Conservation (phyloP, 2,329 filamentous ascomycete genomes). For the Aaosphaeria arxii region DNA sequence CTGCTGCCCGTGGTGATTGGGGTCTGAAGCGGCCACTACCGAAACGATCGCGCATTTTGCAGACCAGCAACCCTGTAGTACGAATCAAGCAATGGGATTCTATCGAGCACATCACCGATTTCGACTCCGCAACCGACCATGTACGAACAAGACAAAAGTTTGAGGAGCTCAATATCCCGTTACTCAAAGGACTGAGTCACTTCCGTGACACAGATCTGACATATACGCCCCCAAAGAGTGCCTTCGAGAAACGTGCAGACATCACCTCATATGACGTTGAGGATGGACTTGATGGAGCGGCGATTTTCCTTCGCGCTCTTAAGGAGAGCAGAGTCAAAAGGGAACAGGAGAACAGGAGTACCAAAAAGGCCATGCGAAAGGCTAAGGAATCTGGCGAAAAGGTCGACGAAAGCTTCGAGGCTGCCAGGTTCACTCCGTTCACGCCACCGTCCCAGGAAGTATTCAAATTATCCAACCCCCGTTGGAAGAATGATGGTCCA, state of each 20-base stretch:
- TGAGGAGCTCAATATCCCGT: slow-evolving; percentile 73
- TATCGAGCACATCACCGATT: slow-evolving; percentile 85
- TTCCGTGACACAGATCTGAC: slow-evolving; percentile 17
- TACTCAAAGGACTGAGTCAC: slow-evolving; percentile 47
- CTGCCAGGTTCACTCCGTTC: background rate
- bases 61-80: slow-evolving; percentile 68
- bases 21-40: slow-evolving; percentile 85
- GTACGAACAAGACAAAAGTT: slow-evolving; percentile 79
- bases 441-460: slow-evolving; percentile 5
- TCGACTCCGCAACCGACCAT: slow-evolving; percentile 78
- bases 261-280: slow-evolving; percentile 23
- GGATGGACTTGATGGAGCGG: slow-evolving; percentile 24
- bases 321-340: slow-evolving; percentile 16
- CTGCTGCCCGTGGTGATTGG: slow-evolving; percentile 81
- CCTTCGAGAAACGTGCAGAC: slow-evolving; percentile 32
- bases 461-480: slow-evolving; percentile 23
- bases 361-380: slow-evolving; percentile 2
- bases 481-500: slow-evolving; percentile 60
- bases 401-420: background rate
- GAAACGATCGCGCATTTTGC: slow-evolving; percentile 64
- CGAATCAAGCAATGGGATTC: slow-evolving; percentile 78
- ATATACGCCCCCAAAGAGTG: slow-evolving; percentile 12
- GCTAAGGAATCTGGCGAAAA: background rate
- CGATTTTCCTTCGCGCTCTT: slow-evolving; percentile 21
- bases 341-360: slow-evolving; percentile 1